A percentile compares a stretch with the other conserved stretches of the same genome.
Evolutionary conservation across 2,329 filamentous ascomycete species (phyloP).

Genomic region (Pseudogymnoascus sp.): DNA sequence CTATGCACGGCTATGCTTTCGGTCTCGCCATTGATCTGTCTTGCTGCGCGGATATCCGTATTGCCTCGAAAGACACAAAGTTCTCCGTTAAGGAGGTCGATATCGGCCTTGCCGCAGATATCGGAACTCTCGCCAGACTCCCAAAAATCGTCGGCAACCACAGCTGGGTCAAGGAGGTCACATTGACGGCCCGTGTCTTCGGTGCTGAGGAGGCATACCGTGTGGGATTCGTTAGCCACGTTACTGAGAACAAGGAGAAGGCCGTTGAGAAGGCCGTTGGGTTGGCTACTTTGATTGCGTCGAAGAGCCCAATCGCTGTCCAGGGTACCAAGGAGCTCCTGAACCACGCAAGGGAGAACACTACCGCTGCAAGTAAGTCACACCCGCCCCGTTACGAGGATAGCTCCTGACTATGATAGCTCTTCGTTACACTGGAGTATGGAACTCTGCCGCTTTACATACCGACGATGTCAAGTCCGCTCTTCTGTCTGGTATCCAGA

Average conservation of each 20-base stretch:
- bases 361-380: slow-evolving; percentile 62
- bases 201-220: slow-evolving; percentile 57
- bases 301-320: slow-evolving; percentile 81
- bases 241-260: slow-evolving; percentile 54
- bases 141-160: slow-evolving; percentile 64
- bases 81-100: slow-evolving; percentile 76
- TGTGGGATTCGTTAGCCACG: slow-evolving; percentile 62
- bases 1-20: slow-evolving; percentile 69
- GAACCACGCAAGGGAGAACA: slow-evolving; percentile 72
- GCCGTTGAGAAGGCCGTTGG: slow-evolving; percentile 55
- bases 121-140: slow-evolving; percentile 65
- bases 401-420: slow-evolving; percentile 33
- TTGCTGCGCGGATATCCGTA: slow-evolving; percentile 61
- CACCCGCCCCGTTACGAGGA: slow-evolving; percentile 8
- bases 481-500: slow-evolving; percentile 67
- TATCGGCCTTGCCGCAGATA: slow-evolving; percentile 71
- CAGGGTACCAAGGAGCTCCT: slow-evolving; percentile 81
- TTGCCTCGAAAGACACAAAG: slow-evolving; percentile 50
- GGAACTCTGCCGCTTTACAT: slow-evolving; percentile 81
- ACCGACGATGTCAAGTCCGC: slow-evolving; percentile 68
- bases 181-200: slow-evolving; percentile 63
- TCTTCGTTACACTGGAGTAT: slow-evolving; percentile 74
- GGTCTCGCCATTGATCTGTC: slow-evolving; percentile 71
- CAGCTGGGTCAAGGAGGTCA: slow-evolving; percentile 75
- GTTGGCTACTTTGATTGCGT: slow-evolving; percentile 57